phyloP scores from a whole-genome alignment of 2,329 filamentous ascomycete species.

The Pestalotiopsis sp. region DNA sequence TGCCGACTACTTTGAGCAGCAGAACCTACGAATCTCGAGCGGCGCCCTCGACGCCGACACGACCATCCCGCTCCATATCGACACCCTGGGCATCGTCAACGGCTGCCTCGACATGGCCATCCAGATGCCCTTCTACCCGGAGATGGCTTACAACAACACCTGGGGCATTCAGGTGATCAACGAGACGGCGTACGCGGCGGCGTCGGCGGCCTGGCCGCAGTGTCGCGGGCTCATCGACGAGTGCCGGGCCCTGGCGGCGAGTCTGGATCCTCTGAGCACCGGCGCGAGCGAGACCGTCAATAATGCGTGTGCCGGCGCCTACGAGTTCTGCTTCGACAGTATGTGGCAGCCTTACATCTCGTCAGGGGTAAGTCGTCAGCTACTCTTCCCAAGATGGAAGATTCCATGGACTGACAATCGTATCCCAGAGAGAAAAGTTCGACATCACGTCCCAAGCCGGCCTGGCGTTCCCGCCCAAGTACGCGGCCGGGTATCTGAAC shows the following conservation, averaged over 20 bases:
- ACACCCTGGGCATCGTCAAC: slow-evolving; percentile 70
- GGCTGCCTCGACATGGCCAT: slow-evolving; percentile 68
- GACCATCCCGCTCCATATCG: slow-evolving; percentile 47
- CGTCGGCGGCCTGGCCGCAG: slow-evolving; percentile 33
- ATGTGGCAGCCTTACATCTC: background rate
- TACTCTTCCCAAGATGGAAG: background rate
- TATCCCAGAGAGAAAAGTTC: slow-evolving; percentile 33
- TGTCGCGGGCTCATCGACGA: background rate
- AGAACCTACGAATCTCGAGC: slow-evolving; percentile 5
- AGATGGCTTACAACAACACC: slow-evolving; percentile 65
- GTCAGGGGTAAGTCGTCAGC: background rate
- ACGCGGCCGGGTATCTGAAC: slow-evolving; percentile 57
- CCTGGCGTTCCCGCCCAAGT: slow-evolving; percentile 52
- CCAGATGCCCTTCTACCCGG: slow-evolving; percentile 59
- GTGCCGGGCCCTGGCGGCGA: background rate
- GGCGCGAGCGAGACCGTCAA: background rate
- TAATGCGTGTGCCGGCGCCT: background rate
- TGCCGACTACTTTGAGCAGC: slow-evolving; percentile 8
- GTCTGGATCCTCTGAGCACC: background rate
- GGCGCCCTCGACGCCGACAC: background rate
- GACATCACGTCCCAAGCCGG: slow-evolving; percentile 53
- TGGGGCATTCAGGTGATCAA: slow-evolving; percentile 63
- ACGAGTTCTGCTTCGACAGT: background rate
- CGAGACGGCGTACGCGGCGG: slow-evolving; percentile 48
- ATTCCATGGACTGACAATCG: background rate